Evolutionary conservation across 306 rosid species (phyloP).

Genomic region (Dalbergia cochinchinensis): DNA sequence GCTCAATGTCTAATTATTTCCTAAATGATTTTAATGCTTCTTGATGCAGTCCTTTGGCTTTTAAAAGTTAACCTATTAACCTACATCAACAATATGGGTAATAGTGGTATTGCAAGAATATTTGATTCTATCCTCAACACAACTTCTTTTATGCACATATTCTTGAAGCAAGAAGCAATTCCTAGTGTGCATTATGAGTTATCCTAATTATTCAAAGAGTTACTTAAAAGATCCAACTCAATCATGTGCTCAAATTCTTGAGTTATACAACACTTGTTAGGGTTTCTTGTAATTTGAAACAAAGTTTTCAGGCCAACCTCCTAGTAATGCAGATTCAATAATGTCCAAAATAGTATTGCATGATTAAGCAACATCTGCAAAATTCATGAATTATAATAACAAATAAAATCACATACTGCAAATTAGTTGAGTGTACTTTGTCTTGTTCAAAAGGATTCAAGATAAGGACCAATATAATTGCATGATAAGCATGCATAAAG

Average conservation of each 20-base stretch:
- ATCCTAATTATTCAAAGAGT: slow-evolving; percentile 67
- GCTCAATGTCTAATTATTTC: slow-evolving; percentile 79
- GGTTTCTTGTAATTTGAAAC: slow-evolving; percentile 72
- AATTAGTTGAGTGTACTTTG: background rate
- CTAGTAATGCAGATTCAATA: slow-evolving; percentile 86
- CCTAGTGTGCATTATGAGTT: slow-evolving; percentile 57
- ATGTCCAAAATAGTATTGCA: slow-evolving; percentile 85
- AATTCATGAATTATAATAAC: slow-evolving; percentile 31
- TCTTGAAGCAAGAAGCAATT: slow-evolving; percentile 79
- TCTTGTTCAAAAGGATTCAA: slow-evolving; percentile 16
- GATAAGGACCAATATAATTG: slow-evolving; percentile 27
- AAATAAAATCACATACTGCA: slow-evolving; percentile 3
- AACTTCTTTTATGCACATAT: slow-evolving; percentile 71
- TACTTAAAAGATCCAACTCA: slow-evolving; percentile 83
- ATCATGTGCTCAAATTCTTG: slow-evolving; percentile 64
- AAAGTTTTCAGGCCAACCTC: slow-evolving; percentile 75
- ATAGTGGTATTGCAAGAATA: slow-evolving; percentile 62
- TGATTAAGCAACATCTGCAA: slow-evolving; percentile 86
- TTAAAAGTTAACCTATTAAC: slow-evolving; percentile 69
- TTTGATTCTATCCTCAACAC: slow-evolving; percentile 69
- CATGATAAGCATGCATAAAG: slow-evolving; percentile 7
- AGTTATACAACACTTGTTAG: slow-evolving; percentile 70
- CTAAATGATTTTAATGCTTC: slow-evolving; percentile 78
- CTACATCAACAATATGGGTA: background rate
- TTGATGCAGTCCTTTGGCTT: slow-evolving; percentile 77